These are phyloP conservation scores for Tilletia horrida DNA, from an alignment of 1,284 basidiomycete species.

Conservation along the genomic window DNA sequence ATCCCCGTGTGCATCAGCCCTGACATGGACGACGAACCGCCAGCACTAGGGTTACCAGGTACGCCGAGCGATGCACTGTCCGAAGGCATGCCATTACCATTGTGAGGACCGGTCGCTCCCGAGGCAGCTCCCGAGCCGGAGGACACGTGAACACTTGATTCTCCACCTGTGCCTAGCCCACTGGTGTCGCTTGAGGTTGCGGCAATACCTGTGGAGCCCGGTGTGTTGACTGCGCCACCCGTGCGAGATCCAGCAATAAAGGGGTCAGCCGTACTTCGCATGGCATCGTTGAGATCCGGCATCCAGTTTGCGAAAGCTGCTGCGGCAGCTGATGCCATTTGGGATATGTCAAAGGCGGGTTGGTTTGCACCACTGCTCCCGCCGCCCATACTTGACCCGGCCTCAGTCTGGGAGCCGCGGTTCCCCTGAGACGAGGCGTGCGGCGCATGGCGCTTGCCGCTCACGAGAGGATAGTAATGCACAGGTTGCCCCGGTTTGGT, in stretches of 20 bases:
- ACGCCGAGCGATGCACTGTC: no score
- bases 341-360: not conserved
- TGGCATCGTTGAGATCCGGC: constrained; percentile 1
- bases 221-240: no score
- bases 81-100: no score
- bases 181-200: no score
- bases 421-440: not conserved
- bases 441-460: no score
- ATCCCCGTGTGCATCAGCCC: not conserved
- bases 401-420: not conserved
- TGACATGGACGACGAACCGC: no score
- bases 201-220: no score
- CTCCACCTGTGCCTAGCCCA: no score
- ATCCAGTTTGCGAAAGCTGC: constrained; percentile 14
- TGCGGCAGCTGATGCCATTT: constrained; percentile 5
- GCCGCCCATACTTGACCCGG: not conserved
- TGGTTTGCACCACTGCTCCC: not conserved
- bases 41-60: no score
- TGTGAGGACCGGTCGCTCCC: no score
- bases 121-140: no score
- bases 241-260: not conserved
- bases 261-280: constrained; percentile 2
- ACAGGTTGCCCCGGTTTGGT: constrained; percentile 6
- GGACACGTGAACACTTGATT: no score
- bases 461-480: not conserved